Conservation (phyloP, 2,329 filamentous ascomycete genomes). For the Fusarium pseudonygamai region DNA sequence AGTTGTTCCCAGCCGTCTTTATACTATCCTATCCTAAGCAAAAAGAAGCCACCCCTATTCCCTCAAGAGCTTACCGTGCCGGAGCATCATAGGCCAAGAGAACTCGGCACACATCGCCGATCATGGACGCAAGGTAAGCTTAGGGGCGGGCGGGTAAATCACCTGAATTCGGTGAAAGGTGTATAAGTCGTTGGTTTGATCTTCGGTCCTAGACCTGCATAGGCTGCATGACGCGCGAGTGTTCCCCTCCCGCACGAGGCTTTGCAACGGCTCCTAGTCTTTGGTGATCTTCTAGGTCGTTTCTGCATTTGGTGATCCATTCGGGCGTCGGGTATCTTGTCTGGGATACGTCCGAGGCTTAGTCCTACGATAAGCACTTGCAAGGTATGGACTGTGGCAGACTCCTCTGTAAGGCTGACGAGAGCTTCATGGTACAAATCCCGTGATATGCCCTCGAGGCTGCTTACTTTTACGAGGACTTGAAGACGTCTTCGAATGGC, state of each 20-base stretch:
- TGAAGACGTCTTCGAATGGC: not conserved
- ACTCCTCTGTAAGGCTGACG: conserved; percentile 40
- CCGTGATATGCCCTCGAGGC: conserved; percentile 5
- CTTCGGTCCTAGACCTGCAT: conserved; percentile 14
- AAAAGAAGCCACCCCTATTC: not conserved
- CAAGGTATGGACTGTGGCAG: conserved; percentile 17
- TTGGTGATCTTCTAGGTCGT: not conserved
- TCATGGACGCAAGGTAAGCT: conserved; percentile 11
- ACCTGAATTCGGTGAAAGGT: conserved; percentile 6
- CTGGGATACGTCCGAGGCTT: not conserved
- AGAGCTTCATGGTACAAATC: conserved; percentile 32
- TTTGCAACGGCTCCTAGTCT: not conserved
- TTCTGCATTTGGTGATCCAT: conserved; percentile 3
- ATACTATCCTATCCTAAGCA: not conserved
- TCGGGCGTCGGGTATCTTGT: not conserved
- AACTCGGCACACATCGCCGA: conserved; percentile 24
- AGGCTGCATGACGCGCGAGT: conserved; percentile 19
- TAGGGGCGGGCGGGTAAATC: not conserved
- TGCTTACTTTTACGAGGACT: conserved; percentile 5
- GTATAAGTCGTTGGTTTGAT: conserved; percentile 23
- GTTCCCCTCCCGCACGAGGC: not conserved
- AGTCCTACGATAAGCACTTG: conserved; percentile 43
- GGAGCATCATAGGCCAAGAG: conserved; percentile 16
- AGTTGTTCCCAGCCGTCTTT: conserved; percentile 13
- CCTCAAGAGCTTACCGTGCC: conserved; percentile 6